phyloP scores from a whole-genome alignment of 192 early-diverging fungal species.

The Entrophospora sp. region DNA sequence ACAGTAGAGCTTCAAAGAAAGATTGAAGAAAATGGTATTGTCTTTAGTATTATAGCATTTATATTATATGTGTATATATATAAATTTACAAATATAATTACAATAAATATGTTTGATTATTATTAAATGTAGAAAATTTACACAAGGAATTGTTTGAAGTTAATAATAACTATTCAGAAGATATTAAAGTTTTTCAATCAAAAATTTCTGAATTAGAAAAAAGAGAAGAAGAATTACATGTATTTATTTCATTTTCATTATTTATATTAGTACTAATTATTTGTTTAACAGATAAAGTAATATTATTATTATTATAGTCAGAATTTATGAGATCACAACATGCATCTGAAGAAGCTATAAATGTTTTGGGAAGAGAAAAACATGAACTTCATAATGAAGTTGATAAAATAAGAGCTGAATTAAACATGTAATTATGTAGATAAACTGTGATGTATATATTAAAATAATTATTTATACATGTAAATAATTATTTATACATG shows the following conservation, averaged over 20 bases:
- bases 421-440: slow-evolving; percentile 31
- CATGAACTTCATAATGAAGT: slow-evolving; percentile 27
- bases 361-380: slow-evolving; percentile 30
- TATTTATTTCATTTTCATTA: no score
- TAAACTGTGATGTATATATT: no score
- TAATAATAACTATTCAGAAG: slow-evolving; percentile 41
- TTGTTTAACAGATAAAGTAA: neutral
- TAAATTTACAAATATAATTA: neutral
- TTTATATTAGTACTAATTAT: no score
- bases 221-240: slow-evolving; percentile 38
- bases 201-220: slow-evolving; percentile 45
- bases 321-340: slow-evolving; percentile 32
- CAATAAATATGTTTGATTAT: neutral
- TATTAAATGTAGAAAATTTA: slow-evolving; percentile 21
- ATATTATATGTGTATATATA: no score
- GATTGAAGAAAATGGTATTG: slow-evolving; percentile 52
- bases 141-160: slow-evolving; percentile 45
- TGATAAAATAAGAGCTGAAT: slow-evolving; percentile 22
- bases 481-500: no score
- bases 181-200: slow-evolving; percentile 35
- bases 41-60: neutral
- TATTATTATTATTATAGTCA: slow-evolving; percentile 15
- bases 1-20: slow-evolving; percentile 41
- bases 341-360: slow-evolving; percentile 36
- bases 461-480: no score